A percentile compares a stretch with the other conserved stretches of the same genome.
Conservation (phyloP, 768 basidiomycete genomes). For the Pleurotus cornucopiae region DNA sequence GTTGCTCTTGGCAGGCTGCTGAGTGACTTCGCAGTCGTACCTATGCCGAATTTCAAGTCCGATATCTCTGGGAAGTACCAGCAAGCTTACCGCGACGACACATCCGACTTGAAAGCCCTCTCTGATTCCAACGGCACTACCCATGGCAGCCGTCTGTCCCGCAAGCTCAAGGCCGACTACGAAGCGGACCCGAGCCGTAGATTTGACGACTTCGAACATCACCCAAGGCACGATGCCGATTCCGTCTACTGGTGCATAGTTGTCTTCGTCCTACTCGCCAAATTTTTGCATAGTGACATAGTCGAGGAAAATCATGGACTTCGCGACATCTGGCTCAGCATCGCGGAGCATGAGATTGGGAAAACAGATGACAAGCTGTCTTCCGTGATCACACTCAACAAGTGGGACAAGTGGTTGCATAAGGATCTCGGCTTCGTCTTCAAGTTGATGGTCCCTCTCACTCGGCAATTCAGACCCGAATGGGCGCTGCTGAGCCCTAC, state of each 20-base stretch:
- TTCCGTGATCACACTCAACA: neutral
- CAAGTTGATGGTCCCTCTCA: neutral
- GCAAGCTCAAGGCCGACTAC: neutral
- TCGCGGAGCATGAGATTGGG: neutral
- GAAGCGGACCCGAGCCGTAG: neutral
- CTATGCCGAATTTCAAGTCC: neutral
- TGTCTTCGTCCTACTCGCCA: neutral
- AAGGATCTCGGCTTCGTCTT: neutral
- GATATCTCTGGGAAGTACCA: neutral
- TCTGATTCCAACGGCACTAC: neutral
- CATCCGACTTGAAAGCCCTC: neutral
- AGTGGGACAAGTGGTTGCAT: too few species aligned
- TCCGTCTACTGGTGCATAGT: constrained; percentile 7
- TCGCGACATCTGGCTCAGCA: neutral
- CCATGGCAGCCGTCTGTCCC: neutral
- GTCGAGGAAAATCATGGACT: neutral
- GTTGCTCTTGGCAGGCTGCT: constrained; percentile 1
- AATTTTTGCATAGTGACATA: neutral
- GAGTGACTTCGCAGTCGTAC: neutral
- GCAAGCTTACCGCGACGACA: neutral
- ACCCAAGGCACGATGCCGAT: constrained; percentile 8
- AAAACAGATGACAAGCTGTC: neutral
- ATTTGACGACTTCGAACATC: neutral
- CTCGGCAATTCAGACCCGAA: constrained; percentile 6
- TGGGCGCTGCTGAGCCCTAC: constrained; percentile 4